Percentiles rank a stretch among this genome's conserved stretches.
Conservation (phyloP, 1,284 basidiomycete genomes). For the Apiotrichum porosum region DNA sequence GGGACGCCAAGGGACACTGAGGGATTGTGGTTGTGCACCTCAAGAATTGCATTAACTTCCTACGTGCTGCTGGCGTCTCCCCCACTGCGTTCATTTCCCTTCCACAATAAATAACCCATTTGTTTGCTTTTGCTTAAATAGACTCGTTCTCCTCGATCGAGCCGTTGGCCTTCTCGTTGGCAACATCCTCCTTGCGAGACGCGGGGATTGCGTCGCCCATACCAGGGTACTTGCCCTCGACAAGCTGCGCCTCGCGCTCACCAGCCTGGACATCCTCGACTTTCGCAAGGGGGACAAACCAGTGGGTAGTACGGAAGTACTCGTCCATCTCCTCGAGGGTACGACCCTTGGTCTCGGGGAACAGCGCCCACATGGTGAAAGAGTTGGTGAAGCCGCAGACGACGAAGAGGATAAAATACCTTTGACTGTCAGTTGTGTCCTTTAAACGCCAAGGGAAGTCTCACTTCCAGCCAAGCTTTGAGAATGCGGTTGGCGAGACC, state of each 20-base stretch:
- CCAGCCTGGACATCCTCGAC: slow-evolving; percentile 46
- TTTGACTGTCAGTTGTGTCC: no score
- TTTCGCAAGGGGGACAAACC: slow-evolving; percentile 54
- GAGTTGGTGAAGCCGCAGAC: slow-evolving; percentile 61
- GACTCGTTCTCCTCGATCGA: no score
- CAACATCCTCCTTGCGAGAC: background rate
- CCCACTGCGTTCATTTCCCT: no score
- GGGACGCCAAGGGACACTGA: no score
- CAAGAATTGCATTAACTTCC: no score
- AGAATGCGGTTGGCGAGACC: slow-evolving; percentile 34
- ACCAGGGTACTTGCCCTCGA: background rate
- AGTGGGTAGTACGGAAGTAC: slow-evolving; percentile 54
- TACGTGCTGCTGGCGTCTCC: no score
- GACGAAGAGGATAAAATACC: slow-evolving; percentile 56
- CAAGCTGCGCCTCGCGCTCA: slow-evolving; percentile 54
- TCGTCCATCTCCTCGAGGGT: slow-evolving; percentile 57
- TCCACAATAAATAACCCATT: no score
- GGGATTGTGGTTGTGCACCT: no score
- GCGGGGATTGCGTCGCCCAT: background rate
- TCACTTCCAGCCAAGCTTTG: slow-evolving; percentile 46
- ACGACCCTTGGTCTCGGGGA: slow-evolving; percentile 44
- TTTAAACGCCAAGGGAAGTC: no score
- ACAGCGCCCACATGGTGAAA: slow-evolving; percentile 55
- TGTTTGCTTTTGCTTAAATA: no score
- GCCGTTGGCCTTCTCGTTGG: background rate